Evolutionary conservation across 345 rosid species (phyloP), one percentile per base, ranked within the genome.

Genomic region (Gossypium mustelinum): DNA sequence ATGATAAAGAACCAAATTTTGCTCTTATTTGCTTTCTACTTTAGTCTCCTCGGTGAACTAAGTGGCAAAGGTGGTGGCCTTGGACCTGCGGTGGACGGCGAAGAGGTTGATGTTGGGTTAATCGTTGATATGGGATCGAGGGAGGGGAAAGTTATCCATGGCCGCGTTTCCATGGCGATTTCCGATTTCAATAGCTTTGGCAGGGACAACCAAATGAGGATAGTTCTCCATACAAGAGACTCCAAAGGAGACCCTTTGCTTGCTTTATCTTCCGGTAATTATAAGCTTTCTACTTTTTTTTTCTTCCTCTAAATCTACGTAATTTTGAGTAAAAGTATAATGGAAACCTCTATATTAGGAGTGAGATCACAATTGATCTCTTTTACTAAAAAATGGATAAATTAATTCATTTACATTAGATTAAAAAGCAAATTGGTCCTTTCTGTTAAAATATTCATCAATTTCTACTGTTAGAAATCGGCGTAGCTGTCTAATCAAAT

Each of bases 321-420:
- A 27, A 27, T 0, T 27, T 27, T 27, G 3, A 3, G 34, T 3
- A 3, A 29, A 29, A 29, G 34, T 3, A 29, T 29, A 5, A 29
- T 29, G 4, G 5, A 3, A 5, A 0, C 0, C 1, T 29, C 5
- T 3, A 3, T 29, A 29, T 3, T 29, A 29, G 4, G 4, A 0
- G 1, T 29, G 5, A 29, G 34, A 0, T 29, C 4, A 3, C 34
- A 29, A 3, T 29, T 29, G 4, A 29, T 29, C 3, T 29, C 4
- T 29, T 29, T 3, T 29, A 29, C 0, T 29, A 29, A 29, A 29
- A 29, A 29, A 29, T 29, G 0, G 34, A 29, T 0, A 29, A 3
- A 29, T 3, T 29, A 29, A 29, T 29, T 0, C 4, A 29, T 29
- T 5, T 29, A 29, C 3, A 4, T 3, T 29, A 3, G 4, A 29